Percentiles rank a stretch among this genome's conserved stretches.
phyloP scores from a whole-genome alignment of 2,329 filamentous ascomycete species.

The Ceratocystis lukuohia region DNA sequence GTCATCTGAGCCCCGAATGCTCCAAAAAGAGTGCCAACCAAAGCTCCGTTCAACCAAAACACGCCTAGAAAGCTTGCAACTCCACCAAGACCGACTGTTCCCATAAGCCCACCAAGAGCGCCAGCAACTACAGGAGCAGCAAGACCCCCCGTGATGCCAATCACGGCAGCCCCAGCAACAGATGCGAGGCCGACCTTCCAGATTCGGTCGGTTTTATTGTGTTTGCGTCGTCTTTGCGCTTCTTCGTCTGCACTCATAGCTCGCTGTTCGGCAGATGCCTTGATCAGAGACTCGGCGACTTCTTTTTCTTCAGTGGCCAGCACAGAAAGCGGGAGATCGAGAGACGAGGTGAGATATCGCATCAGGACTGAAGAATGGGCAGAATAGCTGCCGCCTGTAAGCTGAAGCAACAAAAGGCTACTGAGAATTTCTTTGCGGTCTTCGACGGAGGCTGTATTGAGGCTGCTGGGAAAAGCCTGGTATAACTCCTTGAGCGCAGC shows the following conservation, averaged over 20 bases:
- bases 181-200: slow-evolving; percentile 89
- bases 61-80: slow-evolving; percentile 77
- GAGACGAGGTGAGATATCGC: slow-evolving; percentile 52
- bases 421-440: slow-evolving; percentile 54
- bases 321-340: slow-evolving; percentile 47
- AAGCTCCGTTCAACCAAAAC: slow-evolving; percentile 70
- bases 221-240: slow-evolving; percentile 56
- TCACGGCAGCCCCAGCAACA: slow-evolving; percentile 74
- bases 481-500: slow-evolving; percentile 38
- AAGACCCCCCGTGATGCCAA: slow-evolving; percentile 85
- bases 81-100: slow-evolving; percentile 69
- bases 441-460: slow-evolving; percentile 41
- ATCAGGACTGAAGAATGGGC: slow-evolving; percentile 58
- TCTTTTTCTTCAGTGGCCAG: slow-evolving; percentile 59
- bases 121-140: slow-evolving; percentile 80
- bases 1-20: slow-evolving; percentile 72
- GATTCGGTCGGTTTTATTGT: slow-evolving; percentile 55
- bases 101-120: slow-evolving; percentile 70
- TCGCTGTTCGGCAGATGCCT: slow-evolving; percentile 41
- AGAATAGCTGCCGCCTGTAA: slow-evolving; percentile 61
- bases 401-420: slow-evolving; percentile 54
- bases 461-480: slow-evolving; percentile 39
- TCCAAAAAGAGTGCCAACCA: slow-evolving; percentile 79
- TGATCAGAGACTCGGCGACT: slow-evolving; percentile 61
- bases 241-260: slow-evolving; percentile 62